These are phyloP conservation scores for Phytophthora vignae DNA, from an alignment of 352 stramenopile species.

Conservation along the genomic window DNA sequence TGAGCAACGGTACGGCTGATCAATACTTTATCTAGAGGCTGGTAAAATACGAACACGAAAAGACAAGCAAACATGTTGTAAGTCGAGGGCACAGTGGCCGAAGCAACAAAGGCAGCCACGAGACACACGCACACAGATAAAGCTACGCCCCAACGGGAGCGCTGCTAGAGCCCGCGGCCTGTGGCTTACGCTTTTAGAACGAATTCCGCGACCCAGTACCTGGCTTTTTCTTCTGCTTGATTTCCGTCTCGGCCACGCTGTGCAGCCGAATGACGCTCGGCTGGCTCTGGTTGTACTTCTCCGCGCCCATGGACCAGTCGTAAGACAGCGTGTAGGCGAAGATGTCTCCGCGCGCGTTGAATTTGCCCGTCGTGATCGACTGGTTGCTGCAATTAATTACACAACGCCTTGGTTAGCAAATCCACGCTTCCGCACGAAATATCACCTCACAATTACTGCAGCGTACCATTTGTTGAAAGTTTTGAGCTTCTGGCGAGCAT, in stretches of 20 bases:
- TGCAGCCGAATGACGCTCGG: constrained; percentile 95
- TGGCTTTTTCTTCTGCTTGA: constrained; percentile 96
- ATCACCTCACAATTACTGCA: background rate
- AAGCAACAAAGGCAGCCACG: constrained; percentile 35
- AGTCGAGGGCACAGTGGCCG: constrained; percentile 27
- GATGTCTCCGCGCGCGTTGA: constrained; percentile 95
- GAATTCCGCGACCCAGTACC: constrained; percentile 66
- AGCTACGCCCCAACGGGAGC: constrained; percentile 42
- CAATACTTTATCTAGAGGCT: constrained; percentile 53
- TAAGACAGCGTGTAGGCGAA: constrained; percentile 97
- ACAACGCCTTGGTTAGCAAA: background rate
- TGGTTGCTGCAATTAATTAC: constrained; percentile 56
- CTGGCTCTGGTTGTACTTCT: constrained; percentile 88
- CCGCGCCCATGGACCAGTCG: constrained; percentile 96
- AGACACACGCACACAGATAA: constrained; percentile 46
- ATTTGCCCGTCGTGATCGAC: constrained; percentile 92
- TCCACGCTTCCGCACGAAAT: too few relatives aligned
- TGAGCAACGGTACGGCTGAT: constrained; percentile 20
- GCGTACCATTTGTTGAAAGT: constrained; percentile 78
- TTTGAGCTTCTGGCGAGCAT: constrained; percentile 97
- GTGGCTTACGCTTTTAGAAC: constrained; percentile 47
- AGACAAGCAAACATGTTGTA: constrained; percentile 40
- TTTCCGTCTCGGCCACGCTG: constrained; percentile 92
- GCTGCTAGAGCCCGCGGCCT: constrained; percentile 43
- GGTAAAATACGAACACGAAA: constrained; percentile 19